Conservation (phyloP, 2,329 filamentous ascomycete genomes). For the Colletotrichum ledebouriae region DNA sequence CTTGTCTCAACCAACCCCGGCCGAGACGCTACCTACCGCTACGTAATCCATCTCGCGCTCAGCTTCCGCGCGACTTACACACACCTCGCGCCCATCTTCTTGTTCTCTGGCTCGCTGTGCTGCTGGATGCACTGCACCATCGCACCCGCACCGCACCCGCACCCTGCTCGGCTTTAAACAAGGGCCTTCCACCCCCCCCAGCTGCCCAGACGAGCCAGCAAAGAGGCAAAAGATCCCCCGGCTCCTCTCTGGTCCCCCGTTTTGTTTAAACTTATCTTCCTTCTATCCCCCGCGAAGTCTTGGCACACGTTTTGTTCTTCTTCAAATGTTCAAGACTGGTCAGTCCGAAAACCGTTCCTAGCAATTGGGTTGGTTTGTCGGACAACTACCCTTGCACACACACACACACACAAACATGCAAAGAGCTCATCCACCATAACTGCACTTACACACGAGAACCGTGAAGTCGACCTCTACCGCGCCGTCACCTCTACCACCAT, state of each 20-base stretch:
- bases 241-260: slow-evolving; percentile 38
- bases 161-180: slow-evolving; percentile 42
- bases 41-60: slow-evolving; percentile 42
- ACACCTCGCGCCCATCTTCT: slow-evolving; percentile 20
- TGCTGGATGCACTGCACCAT: slow-evolving; percentile 17
- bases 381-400: slow-evolving; percentile 39
- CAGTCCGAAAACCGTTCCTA: slow-evolving; percentile 42
- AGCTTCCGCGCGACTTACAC: slow-evolving; percentile 42
- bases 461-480: slow-evolving; percentile 35
- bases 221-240: slow-evolving; percentile 41
- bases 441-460: slow-evolving; percentile 42
- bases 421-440: slow-evolving; percentile 40
- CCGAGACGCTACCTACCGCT: slow-evolving; percentile 43
- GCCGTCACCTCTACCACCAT: slow-evolving; percentile 19
- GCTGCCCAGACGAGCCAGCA: slow-evolving; percentile 39
- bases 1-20: slow-evolving; percentile 42
- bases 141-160: slow-evolving; percentile 31
- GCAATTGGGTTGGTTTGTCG: slow-evolving; percentile 40
- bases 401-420: slow-evolving; percentile 33
- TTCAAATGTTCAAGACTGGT: slow-evolving; percentile 41
- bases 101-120: slow-evolving; percentile 14
- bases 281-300: slow-evolving; percentile 42
- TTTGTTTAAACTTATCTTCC: slow-evolving; percentile 42
- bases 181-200: slow-evolving; percentile 37
- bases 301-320: slow-evolving; percentile 41